phyloP scores from a whole-genome alignment of 495 filamentous ascomycete genomes.

The Xylaria sp. region DNA sequence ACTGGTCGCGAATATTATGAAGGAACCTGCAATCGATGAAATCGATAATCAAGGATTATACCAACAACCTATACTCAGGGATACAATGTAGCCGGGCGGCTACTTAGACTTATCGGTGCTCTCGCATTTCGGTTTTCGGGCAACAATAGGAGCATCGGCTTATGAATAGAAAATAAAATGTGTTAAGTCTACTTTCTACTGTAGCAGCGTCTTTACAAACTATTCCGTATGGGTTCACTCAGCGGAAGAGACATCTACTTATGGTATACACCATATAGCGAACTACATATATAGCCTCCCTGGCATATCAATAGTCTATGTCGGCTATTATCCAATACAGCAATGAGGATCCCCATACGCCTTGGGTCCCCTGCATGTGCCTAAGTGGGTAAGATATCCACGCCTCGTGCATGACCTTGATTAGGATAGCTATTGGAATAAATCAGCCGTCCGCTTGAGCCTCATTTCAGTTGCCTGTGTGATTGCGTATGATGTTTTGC shows the following conservation, averaged over 20 bases:
- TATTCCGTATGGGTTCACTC: background rate
- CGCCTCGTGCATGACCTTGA: background rate
- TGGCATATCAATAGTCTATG: background rate
- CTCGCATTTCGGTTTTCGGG: background rate
- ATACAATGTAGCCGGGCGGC: background rate
- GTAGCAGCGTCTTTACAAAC: background rate
- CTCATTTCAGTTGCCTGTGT: background rate
- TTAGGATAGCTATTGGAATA: background rate
- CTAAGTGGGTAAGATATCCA: background rate
- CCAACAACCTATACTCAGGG: no score
- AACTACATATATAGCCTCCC: background rate
- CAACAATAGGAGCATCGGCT: background rate
- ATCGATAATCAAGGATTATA: background rate
- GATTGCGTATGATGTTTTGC: conserved; percentile 2
- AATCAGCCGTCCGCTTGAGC: background rate
- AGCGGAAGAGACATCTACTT: background rate
- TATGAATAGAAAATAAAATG: background rate
- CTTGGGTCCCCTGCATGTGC: background rate
- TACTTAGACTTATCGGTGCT: background rate
- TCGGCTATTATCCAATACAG: background rate
- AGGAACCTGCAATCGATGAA: background rate
- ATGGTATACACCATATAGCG: background rate
- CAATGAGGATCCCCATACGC: background rate
- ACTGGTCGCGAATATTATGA: background rate
- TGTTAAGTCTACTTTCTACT: background rate